These are phyloP conservation scores for Plasmodium gonderi DNA, from an alignment of 169 alveolate species.

Conservation along the genomic window DNA sequence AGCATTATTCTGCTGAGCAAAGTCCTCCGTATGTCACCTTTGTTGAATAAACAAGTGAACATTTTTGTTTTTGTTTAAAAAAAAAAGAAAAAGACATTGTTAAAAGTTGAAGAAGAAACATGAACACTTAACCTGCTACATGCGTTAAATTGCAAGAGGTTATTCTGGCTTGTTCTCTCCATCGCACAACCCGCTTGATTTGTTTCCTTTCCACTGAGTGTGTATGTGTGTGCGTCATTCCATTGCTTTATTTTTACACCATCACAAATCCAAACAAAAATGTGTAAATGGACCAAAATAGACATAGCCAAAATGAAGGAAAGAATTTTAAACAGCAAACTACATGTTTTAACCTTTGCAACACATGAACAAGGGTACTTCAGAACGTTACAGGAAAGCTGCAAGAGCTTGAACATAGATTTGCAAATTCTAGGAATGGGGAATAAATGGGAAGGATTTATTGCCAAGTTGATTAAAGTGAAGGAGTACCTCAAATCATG, in stretches of 20 bases:
- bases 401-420: slow-evolving; percentile 35
- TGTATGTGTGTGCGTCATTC: background rate
- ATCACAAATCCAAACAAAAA: background rate
- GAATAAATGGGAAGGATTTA: slow-evolving; percentile 70
- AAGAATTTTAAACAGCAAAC: slow-evolving; percentile 15
- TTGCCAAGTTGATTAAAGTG: slow-evolving; percentile 24
- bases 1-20: background rate
- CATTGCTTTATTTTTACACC: background rate
- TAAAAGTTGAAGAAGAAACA: background rate
- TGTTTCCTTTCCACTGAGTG: background rate
- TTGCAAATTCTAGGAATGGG: slow-evolving; percentile 57
- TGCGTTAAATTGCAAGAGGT: slow-evolving; percentile 6
- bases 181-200: background rate
- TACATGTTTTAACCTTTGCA: slow-evolving; percentile 65
- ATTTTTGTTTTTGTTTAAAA: too few species aligned
- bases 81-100: background rate
- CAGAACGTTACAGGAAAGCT: slow-evolving; percentile 54
- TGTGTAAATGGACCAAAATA: background rate
- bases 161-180: background rate
- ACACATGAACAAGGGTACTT: slow-evolving; percentile 72
- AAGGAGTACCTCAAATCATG: slow-evolving; percentile 54
- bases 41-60: background rate
- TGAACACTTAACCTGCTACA: background rate
- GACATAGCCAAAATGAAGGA: slow-evolving; percentile 5
- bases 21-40: background rate